Evolutionary conservation across 352 stramenopile species (phyloP).

Genomic region (Phytophthora pisi): DNA sequence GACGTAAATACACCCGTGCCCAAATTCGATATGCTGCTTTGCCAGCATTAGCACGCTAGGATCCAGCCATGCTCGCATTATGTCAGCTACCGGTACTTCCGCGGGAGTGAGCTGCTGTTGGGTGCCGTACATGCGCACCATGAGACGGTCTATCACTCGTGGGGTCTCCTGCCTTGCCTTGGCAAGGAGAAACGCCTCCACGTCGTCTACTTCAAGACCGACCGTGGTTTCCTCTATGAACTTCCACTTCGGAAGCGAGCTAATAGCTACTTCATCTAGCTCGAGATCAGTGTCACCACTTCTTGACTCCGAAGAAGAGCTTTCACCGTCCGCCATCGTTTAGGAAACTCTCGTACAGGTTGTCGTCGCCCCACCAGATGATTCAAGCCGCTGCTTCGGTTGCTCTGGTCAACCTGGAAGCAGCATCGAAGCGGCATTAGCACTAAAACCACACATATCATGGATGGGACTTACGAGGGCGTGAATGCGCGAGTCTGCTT

Average conservation of each 20-base stretch:
- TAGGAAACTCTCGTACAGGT: not conserved
- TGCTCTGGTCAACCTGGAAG: not conserved
- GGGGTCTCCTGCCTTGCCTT: slow-evolving; percentile 1
- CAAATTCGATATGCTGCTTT: slow-evolving; percentile 9
- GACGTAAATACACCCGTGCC: not conserved
- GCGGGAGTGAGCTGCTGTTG: not conserved
- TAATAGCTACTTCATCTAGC: no score
- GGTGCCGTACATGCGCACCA: slow-evolving; percentile 3
- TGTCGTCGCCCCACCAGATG: not conserved
- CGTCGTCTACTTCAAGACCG: not conserved
- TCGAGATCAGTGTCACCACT: not conserved
- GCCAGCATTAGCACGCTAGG: slow-evolving; percentile 2
- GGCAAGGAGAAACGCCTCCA: not conserved
- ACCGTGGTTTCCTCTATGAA: not conserved
- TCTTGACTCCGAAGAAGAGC: not conserved
- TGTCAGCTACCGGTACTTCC: slow-evolving; percentile 3
- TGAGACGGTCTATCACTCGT: slow-evolving; percentile 1
- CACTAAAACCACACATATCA: not conserved
- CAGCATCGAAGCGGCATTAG: not conserved
- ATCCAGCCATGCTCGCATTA: not conserved
- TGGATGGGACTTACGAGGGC: not conserved
- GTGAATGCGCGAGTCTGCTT: not conserved
- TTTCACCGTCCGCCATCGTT: not conserved
- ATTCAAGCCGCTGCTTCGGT: not conserved
- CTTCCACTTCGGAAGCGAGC: slow-evolving; percentile 1